These are phyloP conservation scores for Brassica hybrid DNA, from an alignment of 441 rosid species.

Conservation along the genomic window DNA sequence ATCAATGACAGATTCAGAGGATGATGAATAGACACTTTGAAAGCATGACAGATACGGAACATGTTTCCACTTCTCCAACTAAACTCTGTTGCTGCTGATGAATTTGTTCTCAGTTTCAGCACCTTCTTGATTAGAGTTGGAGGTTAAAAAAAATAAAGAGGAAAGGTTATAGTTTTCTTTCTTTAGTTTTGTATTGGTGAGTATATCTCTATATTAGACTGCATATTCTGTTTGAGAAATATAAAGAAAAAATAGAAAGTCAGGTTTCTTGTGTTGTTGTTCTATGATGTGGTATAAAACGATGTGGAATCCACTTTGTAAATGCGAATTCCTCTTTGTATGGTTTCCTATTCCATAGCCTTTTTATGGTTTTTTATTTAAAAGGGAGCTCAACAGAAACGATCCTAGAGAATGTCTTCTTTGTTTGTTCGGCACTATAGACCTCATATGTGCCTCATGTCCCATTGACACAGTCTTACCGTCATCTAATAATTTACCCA, in stretches of 20 bases:
- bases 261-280: slow-evolving; percentile 28
- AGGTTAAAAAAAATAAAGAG: slow-evolving; percentile 5
- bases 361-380: background rate
- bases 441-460: background rate
- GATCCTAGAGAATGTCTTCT: background rate
- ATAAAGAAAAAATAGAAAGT: background rate
- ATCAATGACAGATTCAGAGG: slow-evolving; percentile 85
- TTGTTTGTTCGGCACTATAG: slow-evolving; percentile 57
- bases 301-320: slow-evolving; percentile 31
- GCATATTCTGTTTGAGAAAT: slow-evolving; percentile 30
- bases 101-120: slow-evolving; percentile 21
- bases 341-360: background rate
- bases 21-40: slow-evolving; percentile 66
- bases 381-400: background rate
- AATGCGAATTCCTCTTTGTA: slow-evolving; percentile 38
- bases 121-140: slow-evolving; percentile 35
- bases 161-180: slow-evolving; percentile 28
- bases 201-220: slow-evolving; percentile 27
- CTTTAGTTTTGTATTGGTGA: slow-evolving; percentile 32
- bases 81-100: slow-evolving; percentile 32
- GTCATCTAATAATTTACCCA: background rate
- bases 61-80: slow-evolving; percentile 41
- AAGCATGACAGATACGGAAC: slow-evolving; percentile 29
- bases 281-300: slow-evolving; percentile 39
- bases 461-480: background rate